A percentile compares a stretch with the other conserved stretches of the same genome.
phyloP scores from a whole-genome alignment of 2,329 filamentous ascomycete species.

The Parastagonospora avenae region DNA sequence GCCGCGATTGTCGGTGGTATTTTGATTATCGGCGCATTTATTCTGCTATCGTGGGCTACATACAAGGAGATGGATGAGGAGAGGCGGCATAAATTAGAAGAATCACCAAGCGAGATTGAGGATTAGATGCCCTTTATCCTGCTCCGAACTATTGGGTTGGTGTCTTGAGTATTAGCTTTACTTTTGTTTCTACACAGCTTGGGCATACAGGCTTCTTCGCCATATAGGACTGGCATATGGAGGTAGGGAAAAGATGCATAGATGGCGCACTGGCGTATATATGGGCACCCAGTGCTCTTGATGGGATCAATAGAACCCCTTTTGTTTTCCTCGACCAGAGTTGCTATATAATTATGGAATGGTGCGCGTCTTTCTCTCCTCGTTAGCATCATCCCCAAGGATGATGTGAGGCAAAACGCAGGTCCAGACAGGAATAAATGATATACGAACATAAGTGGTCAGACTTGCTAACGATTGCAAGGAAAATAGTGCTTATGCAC shows the following conservation, averaged over 20 bases:
- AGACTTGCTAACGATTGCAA: not conserved
- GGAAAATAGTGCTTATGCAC: conserved; percentile 6
- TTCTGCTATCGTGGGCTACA: conserved; percentile 87
- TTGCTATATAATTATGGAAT: too few species aligned
- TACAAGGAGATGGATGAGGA: conserved; percentile 93
- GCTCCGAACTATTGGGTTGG: not conserved
- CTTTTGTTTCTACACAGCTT: too few species aligned
- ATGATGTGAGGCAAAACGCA: conserved; percentile 1
- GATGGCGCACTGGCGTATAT: not conserved
- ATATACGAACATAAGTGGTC: not conserved
- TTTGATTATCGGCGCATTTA: conserved; percentile 86
- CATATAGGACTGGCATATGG: not conserved
- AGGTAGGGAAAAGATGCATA: not conserved
- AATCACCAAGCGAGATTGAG: conserved; percentile 52
- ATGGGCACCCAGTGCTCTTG: not conserved
- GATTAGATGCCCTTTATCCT: conserved; percentile 32
- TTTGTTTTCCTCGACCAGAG: not conserved
- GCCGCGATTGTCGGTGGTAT: conserved; percentile 82
- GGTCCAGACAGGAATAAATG: not conserved
- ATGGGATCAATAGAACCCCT: not conserved
- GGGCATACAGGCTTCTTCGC: too few species aligned
- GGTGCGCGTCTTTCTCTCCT: too few species aligned
- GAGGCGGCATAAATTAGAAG: conserved; percentile 61
- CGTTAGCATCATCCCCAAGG: not conserved
- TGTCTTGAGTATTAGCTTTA: too few species aligned